Base-by-base conservation (phyloP, 345 rosid genomes). In the Citrus mangshanensis region DNA sequence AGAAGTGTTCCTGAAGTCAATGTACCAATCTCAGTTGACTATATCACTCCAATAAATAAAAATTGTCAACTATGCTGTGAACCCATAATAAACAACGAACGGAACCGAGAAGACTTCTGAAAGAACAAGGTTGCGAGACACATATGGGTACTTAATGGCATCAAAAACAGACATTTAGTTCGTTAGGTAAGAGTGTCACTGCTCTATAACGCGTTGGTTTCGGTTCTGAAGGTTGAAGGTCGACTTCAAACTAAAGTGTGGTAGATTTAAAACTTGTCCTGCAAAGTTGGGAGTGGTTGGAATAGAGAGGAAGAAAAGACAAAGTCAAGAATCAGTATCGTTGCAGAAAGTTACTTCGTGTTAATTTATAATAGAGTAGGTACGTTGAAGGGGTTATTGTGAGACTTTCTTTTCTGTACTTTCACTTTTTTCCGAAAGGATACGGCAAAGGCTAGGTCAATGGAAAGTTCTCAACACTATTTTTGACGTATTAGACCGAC, bases 21-120 rank as follows among this genome's bases (percentile, higher is more conserved):
- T 28, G 9, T 25, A 78, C 80, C 80, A 51, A 78, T 78, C 77
- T 46, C 79, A 58, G 6, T 22, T 32, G 78, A 78, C 82, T 69
- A 68, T 3, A 8, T 80, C 76, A 68, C 49, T 59, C n/a, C 3
- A 40, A 18, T 21, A 56, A 37, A 16, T 4, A 62, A 54, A 38
- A 60, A 21, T 10, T 13, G 59, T 68, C 76, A 72, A 54, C 78
- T 24, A 65, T 28, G 51, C 51, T 13, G 51, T 46, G 51, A 46
- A 46, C 49, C 49, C 49, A 46, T 46, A 13, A 46, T 13, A 13
- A 46, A 46, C 18, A 42, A 46, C 51, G 51, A 46, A 46, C 18
- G 14, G 51, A 13, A 46, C 51, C 14, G 51, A 12, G 51, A 13
- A 46, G 51, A 13, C 51, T 46, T 3, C 14, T 37, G 16, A 67